Evolutionary conservation across 2,329 filamentous ascomycete genomes (phyloP).

Genomic region (Thermoascus crustaceus): DNA sequence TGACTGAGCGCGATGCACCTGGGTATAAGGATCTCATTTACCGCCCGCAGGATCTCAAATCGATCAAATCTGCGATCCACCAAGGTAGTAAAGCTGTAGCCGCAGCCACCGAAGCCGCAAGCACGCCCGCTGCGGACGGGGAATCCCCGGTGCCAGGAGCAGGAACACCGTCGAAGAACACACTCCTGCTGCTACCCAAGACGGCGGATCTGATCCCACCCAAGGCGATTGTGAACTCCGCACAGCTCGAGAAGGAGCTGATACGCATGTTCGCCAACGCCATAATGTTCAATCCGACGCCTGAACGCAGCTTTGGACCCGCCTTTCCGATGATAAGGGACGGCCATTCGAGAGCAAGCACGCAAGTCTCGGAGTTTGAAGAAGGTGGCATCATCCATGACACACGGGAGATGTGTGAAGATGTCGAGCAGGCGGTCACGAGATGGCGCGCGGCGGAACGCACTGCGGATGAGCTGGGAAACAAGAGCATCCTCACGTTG

Average conservation of each 20-base stretch:
- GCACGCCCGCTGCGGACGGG: conserved; percentile 53
- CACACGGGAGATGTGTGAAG: conserved; percentile 79
- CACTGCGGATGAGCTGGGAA: conserved; percentile 30
- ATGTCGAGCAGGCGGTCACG: conserved; percentile 70
- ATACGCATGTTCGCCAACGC: conserved; percentile 97
- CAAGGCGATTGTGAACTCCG: conserved; percentile 83
- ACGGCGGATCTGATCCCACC: conserved; percentile 74
- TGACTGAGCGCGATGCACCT: conserved; percentile 67
- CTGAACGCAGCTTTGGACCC: conserved; percentile 59
- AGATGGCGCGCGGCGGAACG: conserved; percentile 67
- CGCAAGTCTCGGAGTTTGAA: conserved; percentile 58
- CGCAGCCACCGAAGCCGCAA: conserved; percentile 51
- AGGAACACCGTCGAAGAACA: conserved; percentile 32
- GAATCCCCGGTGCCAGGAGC: conserved; percentile 36
- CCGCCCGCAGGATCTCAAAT: conserved; percentile 68
- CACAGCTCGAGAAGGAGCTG: conserved; percentile 84
- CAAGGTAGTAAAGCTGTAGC: conserved; percentile 38
- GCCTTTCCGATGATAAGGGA: conserved; percentile 47
- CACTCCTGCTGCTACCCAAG: conserved; percentile 41
- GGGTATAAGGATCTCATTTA: conserved; percentile 67
- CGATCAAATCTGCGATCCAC: conserved; percentile 63
- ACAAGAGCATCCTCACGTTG: conserved; percentile 29
- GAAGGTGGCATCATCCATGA: conserved; percentile 84
- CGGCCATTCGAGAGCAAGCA: conserved; percentile 25
- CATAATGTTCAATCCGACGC: conserved; percentile 94